A percentile compares a stretch with the other conserved stretches of the same genome.
Evolutionary conservation across 2,329 filamentous ascomycete genomes (phyloP).

Genomic region (Beauveria scarabaeidicola): DNA sequence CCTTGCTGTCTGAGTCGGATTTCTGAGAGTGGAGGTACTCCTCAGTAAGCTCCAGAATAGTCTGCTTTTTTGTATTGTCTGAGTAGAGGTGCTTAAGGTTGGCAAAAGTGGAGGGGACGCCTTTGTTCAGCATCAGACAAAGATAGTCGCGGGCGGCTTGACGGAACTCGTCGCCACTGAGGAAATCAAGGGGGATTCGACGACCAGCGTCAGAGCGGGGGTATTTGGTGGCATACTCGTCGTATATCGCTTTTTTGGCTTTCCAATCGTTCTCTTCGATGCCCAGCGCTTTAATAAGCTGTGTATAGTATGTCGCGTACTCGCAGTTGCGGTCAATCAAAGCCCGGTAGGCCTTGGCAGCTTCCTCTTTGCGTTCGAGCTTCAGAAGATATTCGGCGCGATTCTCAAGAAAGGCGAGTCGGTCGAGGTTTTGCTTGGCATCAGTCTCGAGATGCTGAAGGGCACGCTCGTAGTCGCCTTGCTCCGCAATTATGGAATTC

Average conservation of each 20-base stretch:
- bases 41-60: constrained; percentile 66
- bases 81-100: constrained; percentile 92
- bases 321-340: constrained; percentile 84
- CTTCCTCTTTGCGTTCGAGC: constrained; percentile 69
- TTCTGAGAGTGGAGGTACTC: constrained; percentile 61
- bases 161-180: constrained; percentile 74
- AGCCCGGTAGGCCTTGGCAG: constrained; percentile 69
- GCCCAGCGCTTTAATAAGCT: constrained; percentile 60
- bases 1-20: constrained; percentile 36
- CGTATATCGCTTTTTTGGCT: constrained; percentile 62
- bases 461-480: constrained; percentile 72
- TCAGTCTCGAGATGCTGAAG: constrained; percentile 76
- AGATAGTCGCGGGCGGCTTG: constrained; percentile 72
- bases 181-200: constrained; percentile 81
- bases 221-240: constrained; percentile 70
- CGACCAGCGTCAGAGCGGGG: constrained; percentile 77
- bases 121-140: constrained; percentile 77
- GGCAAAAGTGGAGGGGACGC: constrained; percentile 90
- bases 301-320: constrained; percentile 76
- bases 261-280: constrained; percentile 50
- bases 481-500: constrained; percentile 87
- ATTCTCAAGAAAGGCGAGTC: constrained; percentile 75
- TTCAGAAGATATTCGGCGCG: constrained; percentile 76
- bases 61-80: constrained; percentile 67
- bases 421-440: constrained; percentile 71